Evolutionary conservation across 2,329 filamentous ascomycete genomes (phyloP), one percentile per base, ranked within the genome.

Genomic region (Pseudogymnoascus sp.): DNA sequence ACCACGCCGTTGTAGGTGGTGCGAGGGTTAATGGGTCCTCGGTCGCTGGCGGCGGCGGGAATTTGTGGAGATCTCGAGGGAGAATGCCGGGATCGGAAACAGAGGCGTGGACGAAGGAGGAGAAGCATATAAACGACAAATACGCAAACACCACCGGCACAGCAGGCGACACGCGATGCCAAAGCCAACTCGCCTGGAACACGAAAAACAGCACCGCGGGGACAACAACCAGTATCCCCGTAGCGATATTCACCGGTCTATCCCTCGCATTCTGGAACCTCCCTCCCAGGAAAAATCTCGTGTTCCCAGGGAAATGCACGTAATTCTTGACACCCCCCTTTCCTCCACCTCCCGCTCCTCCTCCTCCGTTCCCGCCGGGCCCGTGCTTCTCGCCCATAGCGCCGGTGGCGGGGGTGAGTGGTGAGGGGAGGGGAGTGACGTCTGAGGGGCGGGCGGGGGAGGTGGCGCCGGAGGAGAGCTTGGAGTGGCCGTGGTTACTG

Each of bases 291-390:
- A 87, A 96, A 73, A 99, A 99, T 23, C 92, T 80, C 0, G 91
- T 96, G 72, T 97, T 99, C 53, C 95, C 95, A 49, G 90, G 85
- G 71, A 97, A 97, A 74, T 96, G 96, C 73, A 97, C 86, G 75
- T 93, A 89, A 70, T 97, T 96, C 68, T 83, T 88, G 5, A 46
- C 42, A 2, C 37, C 34, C 14, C 14, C 36, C 61, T 90, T 87
- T 63, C 84, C 25, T 28, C 6, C 25, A 21, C 21, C 21, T 21
- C 21, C 21, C 21, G 21, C 21, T 21, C 28, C 28, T 1, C 8
- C 28, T 31, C 7, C 28, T 31, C 28, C 28, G 2, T 8, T 28
- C 28, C 28, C 28, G 28, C 28, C 7, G 72, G 37, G 80, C 75
- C 72, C 38, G 25, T 28, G 5, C 25, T 65, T 75, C 46, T 71